A percentile compares a stretch with the other conserved stretches of the same genome.
These are phyloP conservation scores for Candida fluviatilis DNA, from an alignment of 805 yeast species.

Conservation along the genomic window DNA sequence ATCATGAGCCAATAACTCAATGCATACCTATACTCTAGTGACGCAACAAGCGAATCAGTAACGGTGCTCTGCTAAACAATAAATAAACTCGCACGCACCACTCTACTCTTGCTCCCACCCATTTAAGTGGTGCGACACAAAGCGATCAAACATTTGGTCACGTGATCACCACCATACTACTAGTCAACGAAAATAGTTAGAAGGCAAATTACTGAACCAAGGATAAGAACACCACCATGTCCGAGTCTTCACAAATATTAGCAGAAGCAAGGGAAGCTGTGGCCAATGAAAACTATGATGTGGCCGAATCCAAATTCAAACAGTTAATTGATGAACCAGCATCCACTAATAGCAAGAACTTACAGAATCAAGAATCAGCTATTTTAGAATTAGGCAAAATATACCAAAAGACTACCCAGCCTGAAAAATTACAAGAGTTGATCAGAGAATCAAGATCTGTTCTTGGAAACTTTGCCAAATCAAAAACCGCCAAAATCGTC, in stretches of 20 bases:
- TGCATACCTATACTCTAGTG: too few relatives aligned
- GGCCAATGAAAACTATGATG: conserved; percentile 41
- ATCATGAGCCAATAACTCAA: too few relatives aligned
- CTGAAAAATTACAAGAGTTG: conserved; percentile 53
- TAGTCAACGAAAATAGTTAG: not conserved
- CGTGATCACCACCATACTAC: too few relatives aligned
- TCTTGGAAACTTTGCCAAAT: conserved; percentile 82
- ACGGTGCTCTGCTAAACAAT: too few relatives aligned
- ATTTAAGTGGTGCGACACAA: too few relatives aligned
- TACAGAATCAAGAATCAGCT: conserved; percentile 56
- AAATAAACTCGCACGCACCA: too few relatives aligned
- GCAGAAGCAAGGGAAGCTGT: conserved; percentile 62
- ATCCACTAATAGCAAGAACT: conserved; percentile 13
- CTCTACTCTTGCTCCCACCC: too few relatives aligned
- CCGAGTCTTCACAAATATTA: conserved; percentile 26
- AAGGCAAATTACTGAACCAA: not conserved
- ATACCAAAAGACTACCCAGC: conserved; percentile 49
- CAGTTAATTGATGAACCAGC: conserved; percentile 36
- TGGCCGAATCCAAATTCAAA: conserved; percentile 60
- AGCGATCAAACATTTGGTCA: too few relatives aligned
- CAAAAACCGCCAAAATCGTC: conserved; percentile 90
- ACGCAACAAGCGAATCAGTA: too few relatives aligned
- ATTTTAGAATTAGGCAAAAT: conserved; percentile 73
- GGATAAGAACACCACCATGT: conserved; percentile 11
- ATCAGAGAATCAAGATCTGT: conserved; percentile 64